Evolutionary conservation across 1,284 basidiomycete species (phyloP).

Genomic region (Ustilago esculenta): DNA sequence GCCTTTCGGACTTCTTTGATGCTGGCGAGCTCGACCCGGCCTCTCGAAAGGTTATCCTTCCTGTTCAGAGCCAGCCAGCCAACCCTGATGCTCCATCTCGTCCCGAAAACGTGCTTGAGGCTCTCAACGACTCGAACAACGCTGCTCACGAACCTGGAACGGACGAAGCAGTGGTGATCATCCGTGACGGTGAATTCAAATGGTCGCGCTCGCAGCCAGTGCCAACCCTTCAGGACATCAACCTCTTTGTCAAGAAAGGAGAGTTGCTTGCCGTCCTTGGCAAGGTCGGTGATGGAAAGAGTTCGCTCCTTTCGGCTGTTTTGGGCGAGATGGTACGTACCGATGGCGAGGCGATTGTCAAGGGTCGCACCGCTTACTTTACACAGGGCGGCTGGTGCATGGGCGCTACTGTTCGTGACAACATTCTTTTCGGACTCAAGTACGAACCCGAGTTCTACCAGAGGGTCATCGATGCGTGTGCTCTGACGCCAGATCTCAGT

Average conservation of each 20-base stretch:
- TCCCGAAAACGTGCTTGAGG: slow-evolving; percentile 28
- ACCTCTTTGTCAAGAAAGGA: slow-evolving; percentile 49
- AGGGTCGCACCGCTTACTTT: slow-evolving; percentile 75
- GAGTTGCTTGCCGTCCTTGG: slow-evolving; percentile 63
- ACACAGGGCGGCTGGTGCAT: slow-evolving; percentile 92
- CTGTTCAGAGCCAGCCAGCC: slow-evolving; percentile 20
- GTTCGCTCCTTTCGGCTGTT: slow-evolving; percentile 57
- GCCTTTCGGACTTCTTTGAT: slow-evolving; percentile 71
- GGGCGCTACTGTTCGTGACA: slow-evolving; percentile 76
- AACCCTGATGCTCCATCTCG: slow-evolving; percentile 27
- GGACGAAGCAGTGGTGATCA: slow-evolving; percentile 34
- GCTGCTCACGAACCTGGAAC: slow-evolving; percentile 20
- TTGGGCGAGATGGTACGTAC: slow-evolving; percentile 63
- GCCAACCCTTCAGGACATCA: slow-evolving; percentile 50
- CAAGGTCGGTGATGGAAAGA: slow-evolving; percentile 64
- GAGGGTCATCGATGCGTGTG: slow-evolving; percentile 57
- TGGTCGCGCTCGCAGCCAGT: slow-evolving; percentile 73
- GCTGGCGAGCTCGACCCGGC: slow-evolving; percentile 74
- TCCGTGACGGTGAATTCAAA: slow-evolving; percentile 68
- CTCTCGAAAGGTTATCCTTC: slow-evolving; percentile 38
- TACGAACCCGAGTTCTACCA: slow-evolving; percentile 71
- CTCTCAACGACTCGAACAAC: slow-evolving; percentile 17
- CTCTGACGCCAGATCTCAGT: slow-evolving; percentile 73
- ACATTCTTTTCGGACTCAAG: slow-evolving; percentile 69
- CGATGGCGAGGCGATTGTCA: slow-evolving; percentile 56